Evolutionary conservation across 176 grass and related monocot genomes (phyloP).

Genomic region (Zea mays): Zm-B73-REFERENCE-NAM-5.0 NC_050096.1:67852001-67852500

Average conservation of each 20-base stretch:
- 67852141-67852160: constrained; percentile 6
- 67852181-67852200: constrained; percentile 85
- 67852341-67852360: constrained; percentile 81
- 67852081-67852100: too few relatives aligned
- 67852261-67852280: constrained; percentile 75
- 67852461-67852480: constrained; percentile 61
- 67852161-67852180: constrained; percentile 75
- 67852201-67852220: constrained; percentile 89
- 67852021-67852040: constrained; percentile 67
- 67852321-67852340: constrained; percentile 84
- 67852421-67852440: constrained; percentile 55
- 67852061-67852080: too few relatives aligned
- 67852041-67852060: too few relatives aligned
- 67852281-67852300: constrained; percentile 60
- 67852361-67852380: constrained; percentile 74
- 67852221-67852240: constrained; percentile 71
- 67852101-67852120: too few relatives aligned
- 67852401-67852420: constrained; percentile 79
- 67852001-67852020: constrained; percentile 51
- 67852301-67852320: constrained; percentile 52
- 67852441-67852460: constrained; percentile 71
- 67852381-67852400: constrained; percentile 89
- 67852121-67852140: too few relatives aligned
- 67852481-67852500: constrained; percentile 43
- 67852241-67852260: constrained; percentile 65